A percentile compares a stretch with the other conserved stretches of the same genome.
Conservation (phyloP, 2,329 filamentous ascomycete genomes). For the Fusarium virguliforme region DNA sequence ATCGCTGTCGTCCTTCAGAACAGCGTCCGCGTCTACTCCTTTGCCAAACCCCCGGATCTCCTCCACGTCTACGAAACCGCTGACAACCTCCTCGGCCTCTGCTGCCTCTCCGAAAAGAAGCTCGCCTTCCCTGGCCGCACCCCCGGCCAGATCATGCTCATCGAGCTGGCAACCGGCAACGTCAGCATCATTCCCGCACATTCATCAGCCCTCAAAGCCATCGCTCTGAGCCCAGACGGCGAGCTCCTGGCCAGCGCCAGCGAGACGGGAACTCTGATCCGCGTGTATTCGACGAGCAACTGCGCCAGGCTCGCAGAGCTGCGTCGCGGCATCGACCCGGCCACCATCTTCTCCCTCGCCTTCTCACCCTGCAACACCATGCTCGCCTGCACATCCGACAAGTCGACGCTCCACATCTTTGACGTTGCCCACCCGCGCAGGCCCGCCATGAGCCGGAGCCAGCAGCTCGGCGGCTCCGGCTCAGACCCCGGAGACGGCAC, state of each 20-base stretch:
- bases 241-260: conserved; percentile 90
- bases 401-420: conserved; percentile 95
- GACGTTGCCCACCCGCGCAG: conserved; percentile 78
- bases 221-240: conserved; percentile 85
- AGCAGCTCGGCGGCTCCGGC: conserved; percentile 49
- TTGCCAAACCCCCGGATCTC: conserved; percentile 80
- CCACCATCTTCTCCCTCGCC: conserved; percentile 87
- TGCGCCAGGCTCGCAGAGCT: conserved; percentile 88
- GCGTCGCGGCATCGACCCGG: conserved; percentile 89
- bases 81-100: conserved; percentile 86
- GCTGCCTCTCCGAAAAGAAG: conserved; percentile 80
- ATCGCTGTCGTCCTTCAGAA: conserved; percentile 88
- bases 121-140: conserved; percentile 92
- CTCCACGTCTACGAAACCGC: conserved; percentile 87
- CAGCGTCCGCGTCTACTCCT: conserved; percentile 85
- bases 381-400: conserved; percentile 95
- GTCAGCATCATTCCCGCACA: conserved; percentile 97
- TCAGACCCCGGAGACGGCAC: conserved; percentile 67
- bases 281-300: conserved; percentile 85
- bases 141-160: conserved; percentile 88
- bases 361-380: conserved; percentile 87
- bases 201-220: conserved; percentile 81
- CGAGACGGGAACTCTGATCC: conserved; percentile 90
- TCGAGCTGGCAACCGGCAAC: conserved; percentile 82
- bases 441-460: conserved; percentile 54